Evolutionary conservation across 2,329 filamentous ascomycete species (phyloP).

Genomic region (Colletotrichum sp.): DNA sequence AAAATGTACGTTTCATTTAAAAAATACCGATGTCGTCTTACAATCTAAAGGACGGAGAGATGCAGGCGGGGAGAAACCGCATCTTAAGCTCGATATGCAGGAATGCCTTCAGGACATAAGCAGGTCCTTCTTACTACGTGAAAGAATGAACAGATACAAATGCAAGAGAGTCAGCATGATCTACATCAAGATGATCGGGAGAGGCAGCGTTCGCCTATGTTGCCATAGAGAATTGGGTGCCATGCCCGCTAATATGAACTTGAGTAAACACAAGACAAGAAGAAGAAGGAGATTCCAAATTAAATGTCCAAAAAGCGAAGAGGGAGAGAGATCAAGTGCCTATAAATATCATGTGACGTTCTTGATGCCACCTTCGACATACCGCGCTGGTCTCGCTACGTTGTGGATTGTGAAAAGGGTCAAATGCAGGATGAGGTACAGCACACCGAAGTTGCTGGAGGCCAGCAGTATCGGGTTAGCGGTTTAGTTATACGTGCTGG

Average conservation of each 20-base stretch:
- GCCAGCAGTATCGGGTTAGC: not conserved
- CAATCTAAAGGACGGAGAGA: not conserved
- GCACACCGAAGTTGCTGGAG: not conserved
- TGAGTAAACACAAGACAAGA: not conserved
- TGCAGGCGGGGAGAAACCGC: too few species aligned
- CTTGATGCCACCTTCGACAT: not conserved
- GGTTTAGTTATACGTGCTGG: accelerated
- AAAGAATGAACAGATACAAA: not conserved
- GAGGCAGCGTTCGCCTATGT: not conserved
- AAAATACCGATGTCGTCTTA: not conserved
- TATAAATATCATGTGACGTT: not conserved
- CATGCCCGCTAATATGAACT: not conserved
- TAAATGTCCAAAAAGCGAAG: not conserved
- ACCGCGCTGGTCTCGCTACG: not conserved
- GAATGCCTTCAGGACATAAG: too few species aligned
- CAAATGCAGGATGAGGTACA: not conserved
- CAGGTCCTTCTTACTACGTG: not conserved
- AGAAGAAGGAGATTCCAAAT: not conserved
- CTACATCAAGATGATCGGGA: not conserved
- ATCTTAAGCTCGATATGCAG: too few species aligned
- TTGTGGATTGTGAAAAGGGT: not conserved
- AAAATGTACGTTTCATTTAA: not conserved
- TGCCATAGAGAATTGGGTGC: not conserved
- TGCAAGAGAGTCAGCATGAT: too few species aligned
- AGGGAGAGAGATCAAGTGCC: not conserved